A percentile compares a stretch with the other conserved stretches of the same genome.
Evolutionary conservation across 768 basidiomycete species (phyloP).

Genomic region (Serendipita indica): DNA sequence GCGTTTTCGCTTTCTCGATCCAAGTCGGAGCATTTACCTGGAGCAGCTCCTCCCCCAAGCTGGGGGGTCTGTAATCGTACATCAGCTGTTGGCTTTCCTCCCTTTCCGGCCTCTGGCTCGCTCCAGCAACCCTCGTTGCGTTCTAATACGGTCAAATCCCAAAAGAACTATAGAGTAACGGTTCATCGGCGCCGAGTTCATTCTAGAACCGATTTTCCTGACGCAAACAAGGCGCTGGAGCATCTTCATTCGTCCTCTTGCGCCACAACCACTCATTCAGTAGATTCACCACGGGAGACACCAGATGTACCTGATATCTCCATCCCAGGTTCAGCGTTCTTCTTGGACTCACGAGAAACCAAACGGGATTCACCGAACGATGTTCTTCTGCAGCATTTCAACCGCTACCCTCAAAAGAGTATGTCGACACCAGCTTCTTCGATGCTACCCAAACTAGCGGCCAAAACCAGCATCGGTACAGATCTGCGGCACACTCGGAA

Average conservation of each 20-base stretch:
- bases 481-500: no score
- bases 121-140: not conserved
- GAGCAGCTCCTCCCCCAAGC: not conserved
- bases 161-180: not conserved
- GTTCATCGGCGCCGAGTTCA: conserved; percentile 6
- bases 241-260: not conserved
- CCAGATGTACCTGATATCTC: not conserved
- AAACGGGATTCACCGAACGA: not conserved
- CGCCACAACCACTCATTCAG: not conserved
- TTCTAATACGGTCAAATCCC: not conserved
- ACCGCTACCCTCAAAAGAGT: no score
- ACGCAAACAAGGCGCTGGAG: conserved; percentile 16
- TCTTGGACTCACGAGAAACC: not conserved
- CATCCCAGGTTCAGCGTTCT: not conserved
- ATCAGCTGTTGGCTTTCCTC: not conserved
- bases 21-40: not conserved
- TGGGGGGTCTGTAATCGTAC: not conserved
- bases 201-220: not conserved
- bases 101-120: not conserved
- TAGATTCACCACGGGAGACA: not conserved
- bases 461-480: no score
- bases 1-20: not conserved
- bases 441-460: no score
- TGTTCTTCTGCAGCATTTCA: not conserved
- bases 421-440: no score